phyloP scores from a whole-genome alignment of 306 rosid species.

The Clitoria ternatea region DNA sequence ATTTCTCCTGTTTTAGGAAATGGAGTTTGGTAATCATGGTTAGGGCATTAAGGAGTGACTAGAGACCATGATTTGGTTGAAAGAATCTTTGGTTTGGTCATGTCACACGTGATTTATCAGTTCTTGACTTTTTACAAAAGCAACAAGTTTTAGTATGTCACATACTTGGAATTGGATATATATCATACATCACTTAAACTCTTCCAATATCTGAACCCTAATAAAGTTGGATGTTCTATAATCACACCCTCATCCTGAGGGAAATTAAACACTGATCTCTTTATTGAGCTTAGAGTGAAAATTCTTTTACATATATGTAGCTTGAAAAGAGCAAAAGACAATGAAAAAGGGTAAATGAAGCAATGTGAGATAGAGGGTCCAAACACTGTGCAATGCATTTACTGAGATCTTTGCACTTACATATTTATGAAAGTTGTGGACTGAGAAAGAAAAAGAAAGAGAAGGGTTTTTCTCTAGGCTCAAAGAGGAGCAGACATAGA shows the following conservation, averaged over 20 bases:
- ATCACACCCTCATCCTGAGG: background rate
- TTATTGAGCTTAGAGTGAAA: constrained; percentile 19
- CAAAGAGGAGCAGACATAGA: constrained; percentile 29
- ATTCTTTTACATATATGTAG: constrained; percentile 12
- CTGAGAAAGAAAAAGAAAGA: constrained; percentile 29
- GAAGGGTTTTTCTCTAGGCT: constrained; percentile 17
- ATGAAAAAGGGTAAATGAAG: constrained; percentile 35
- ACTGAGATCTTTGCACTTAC: constrained; percentile 30
- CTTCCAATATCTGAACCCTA: constrained; percentile 36
- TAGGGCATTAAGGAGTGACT: constrained; percentile 34
- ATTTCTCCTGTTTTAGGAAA: constrained; percentile 23
- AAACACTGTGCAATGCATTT: constrained; percentile 38
- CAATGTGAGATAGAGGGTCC: constrained; percentile 37
- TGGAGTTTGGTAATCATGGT: constrained; percentile 26
- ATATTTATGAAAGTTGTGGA: constrained; percentile 42
- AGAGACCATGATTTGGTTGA: constrained; percentile 22
- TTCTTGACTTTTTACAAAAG: constrained; percentile 46
- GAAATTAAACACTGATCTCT: no score
- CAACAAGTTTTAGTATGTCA: constrained; percentile 31
- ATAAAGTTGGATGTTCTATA: constrained; percentile 21
- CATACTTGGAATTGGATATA: constrained; percentile 15
- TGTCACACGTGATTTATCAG: constrained; percentile 58
- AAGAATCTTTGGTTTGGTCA: constrained; percentile 75
- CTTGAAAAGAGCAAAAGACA: constrained; percentile 13
- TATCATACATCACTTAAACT: constrained; percentile 6